A percentile compares a stretch with the other conserved stretches of the same genome.
phyloP scores from a whole-genome alignment of 495 filamentous ascomycete genomes.

The Bacidia gigantensis region DNA sequence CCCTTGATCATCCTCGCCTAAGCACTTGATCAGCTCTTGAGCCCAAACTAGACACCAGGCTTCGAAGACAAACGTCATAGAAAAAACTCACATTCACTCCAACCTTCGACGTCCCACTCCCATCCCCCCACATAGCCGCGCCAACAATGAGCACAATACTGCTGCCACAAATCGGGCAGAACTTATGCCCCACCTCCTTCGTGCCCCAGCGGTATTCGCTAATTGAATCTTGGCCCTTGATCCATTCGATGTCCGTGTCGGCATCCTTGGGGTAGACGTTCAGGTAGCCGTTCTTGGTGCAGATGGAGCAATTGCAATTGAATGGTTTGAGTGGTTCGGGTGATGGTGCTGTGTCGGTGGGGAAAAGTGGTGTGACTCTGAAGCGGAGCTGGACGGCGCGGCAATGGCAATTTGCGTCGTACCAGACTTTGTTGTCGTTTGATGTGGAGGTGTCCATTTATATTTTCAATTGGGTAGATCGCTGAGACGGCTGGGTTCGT shows the following conservation, averaged over 20 bases:
- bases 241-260: slow-evolving; percentile 18
- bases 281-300: slow-evolving; percentile 29
- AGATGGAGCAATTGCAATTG: slow-evolving; percentile 32
- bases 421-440: slow-evolving; percentile 10
- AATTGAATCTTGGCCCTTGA: slow-evolving; percentile 15
- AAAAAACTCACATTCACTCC: slow-evolving; percentile 17
- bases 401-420: slow-evolving; percentile 17
- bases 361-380: slow-evolving; percentile 16
- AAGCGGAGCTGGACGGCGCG: slow-evolving; percentile 4
- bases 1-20: slow-evolving; percentile 23
- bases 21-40: background rate
- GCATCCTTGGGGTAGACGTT: slow-evolving; percentile 22
- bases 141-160: slow-evolving; percentile 6
- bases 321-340: slow-evolving; percentile 7
- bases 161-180: slow-evolving; percentile 23
- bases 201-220: slow-evolving; percentile 19
- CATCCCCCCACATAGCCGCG: slow-evolving; percentile 2
- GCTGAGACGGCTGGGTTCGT: no score
- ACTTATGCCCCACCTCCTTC: slow-evolving; percentile 15
- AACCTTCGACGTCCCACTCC: slow-evolving; percentile 6
- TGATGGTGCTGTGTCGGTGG: slow-evolving; percentile 9
- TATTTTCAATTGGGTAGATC: no score
- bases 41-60: background rate
- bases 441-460: no score
- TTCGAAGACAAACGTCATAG: background rate